phyloP scores from a whole-genome alignment of 768 basidiomycete species.

The Austroboletus eburneus region DNA sequence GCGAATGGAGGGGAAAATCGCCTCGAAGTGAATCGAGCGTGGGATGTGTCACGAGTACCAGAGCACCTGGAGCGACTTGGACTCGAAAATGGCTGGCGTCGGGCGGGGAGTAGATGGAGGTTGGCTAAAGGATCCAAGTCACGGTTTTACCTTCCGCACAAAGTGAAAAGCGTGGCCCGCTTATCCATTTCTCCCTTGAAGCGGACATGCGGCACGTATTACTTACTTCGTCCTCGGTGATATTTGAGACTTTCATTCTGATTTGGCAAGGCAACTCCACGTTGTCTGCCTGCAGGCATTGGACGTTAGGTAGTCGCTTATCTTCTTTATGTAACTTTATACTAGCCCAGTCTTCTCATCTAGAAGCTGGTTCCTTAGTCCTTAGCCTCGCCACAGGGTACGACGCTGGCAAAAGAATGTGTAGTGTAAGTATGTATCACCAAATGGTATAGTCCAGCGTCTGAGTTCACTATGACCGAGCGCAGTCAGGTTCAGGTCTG shows the following conservation, averaged over 20 bases:
- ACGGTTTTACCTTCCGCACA: conserved; percentile 42
- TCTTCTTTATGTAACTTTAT: conserved; percentile 43
- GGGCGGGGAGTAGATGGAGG: conserved; percentile 18
- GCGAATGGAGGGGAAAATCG: conserved; percentile 35
- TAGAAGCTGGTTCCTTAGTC: background rate
- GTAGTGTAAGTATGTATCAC: too few relatives aligned
- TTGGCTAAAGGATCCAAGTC: conserved; percentile 26
- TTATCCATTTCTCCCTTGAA: conserved; percentile 44
- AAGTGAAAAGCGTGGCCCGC: conserved; percentile 51
- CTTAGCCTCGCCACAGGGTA: too few relatives aligned
- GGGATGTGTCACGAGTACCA: conserved; percentile 25
- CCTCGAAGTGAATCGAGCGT: conserved; percentile 55
- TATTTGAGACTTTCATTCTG: conserved; percentile 47
- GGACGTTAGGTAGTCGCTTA: conserved; percentile 36
- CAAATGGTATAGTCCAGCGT: background rate
- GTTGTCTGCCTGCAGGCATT: conserved; percentile 78
- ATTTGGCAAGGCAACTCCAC: conserved; percentile 50
- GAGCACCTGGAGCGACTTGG: conserved; percentile 24
- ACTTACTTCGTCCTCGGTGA: conserved; percentile 29
- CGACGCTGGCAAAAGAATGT: background rate
- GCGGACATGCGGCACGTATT: conserved; percentile 31
- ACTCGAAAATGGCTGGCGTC: conserved; percentile 25
- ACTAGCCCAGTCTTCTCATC: conserved; percentile 11
- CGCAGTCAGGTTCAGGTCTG: background rate
- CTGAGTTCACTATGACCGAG: background rate